phyloP scores from a whole-genome alignment of 441 rosid genomes.

The Theobroma grandiflorum region DNA sequence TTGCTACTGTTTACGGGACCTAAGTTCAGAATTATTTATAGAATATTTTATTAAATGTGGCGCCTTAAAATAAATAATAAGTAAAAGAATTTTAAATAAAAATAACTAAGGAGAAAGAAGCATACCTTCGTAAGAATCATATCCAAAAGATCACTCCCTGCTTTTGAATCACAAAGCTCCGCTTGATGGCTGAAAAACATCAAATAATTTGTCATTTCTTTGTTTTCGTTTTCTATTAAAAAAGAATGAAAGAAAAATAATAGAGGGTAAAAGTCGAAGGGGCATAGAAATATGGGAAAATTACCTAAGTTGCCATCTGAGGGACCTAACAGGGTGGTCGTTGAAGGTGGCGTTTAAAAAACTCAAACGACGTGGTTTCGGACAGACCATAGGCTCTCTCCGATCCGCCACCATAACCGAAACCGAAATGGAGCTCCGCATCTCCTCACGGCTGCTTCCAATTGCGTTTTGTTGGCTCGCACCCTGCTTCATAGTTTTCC shows the following conservation, averaged over 20 bases:
- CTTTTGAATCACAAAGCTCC: conserved; percentile 62
- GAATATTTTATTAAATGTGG: neutral
- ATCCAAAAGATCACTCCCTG: conserved; percentile 71
- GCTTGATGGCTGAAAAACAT: conserved; percentile 69
- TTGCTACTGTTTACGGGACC: neutral
- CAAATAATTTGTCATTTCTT: neutral
- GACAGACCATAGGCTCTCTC: conserved; percentile 71
- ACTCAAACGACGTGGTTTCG: conserved; percentile 81
- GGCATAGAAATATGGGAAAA: conserved; percentile 6
- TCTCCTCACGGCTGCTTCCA: conserved; percentile 58
- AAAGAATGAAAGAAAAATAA: neutral
- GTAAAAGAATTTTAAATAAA: neutral
- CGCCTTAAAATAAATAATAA: neutral
- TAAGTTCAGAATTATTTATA: neutral
- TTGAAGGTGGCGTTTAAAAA: conserved; percentile 39
- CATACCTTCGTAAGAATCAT: conserved; percentile 75
- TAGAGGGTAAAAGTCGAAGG: neutral
- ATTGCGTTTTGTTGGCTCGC: conserved; percentile 63
- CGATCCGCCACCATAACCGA: conserved; percentile 39
- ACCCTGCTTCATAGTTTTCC: conserved; percentile 65
- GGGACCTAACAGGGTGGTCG: conserved; percentile 65
- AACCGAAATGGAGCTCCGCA: conserved; percentile 43
- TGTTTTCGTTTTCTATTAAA: neutral
- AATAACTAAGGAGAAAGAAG: neutral
- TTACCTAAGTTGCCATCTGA: conserved; percentile 74